A percentile compares a stretch with the other conserved stretches of the same genome.
These are phyloP conservation scores for Beta vulgaris DNA, from an alignment of 148 eudicot genomes.

Conservation along the genomic window DNA sequence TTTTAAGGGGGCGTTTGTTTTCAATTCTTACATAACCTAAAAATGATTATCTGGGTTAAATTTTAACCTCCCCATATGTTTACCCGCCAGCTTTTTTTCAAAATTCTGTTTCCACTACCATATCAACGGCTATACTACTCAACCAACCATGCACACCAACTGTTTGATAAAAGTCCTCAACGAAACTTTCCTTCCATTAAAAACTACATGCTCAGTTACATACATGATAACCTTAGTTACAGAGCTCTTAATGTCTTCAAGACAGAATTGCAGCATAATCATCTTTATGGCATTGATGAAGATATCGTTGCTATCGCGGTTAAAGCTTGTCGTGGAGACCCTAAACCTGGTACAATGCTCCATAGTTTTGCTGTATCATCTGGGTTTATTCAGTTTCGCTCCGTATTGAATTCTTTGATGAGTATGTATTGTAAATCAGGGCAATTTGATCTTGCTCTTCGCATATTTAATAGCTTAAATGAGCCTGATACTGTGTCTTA, in stretches of 20 bases:
- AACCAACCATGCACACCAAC: conserved; percentile 47
- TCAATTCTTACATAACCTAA: no score
- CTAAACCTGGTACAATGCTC: conserved; percentile 47
- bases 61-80: no score
- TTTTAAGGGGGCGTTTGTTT: no score
- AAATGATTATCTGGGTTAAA: no score
- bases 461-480: conserved; percentile 41
- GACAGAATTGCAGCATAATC: conserved; percentile 24
- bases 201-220: conserved; percentile 46
- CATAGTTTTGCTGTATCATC: conserved; percentile 69
- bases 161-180: conserved; percentile 58
- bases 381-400: conserved; percentile 39
- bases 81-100: conserved; percentile 41
- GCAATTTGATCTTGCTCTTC: conserved; percentile 38
- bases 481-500: conserved; percentile 74
- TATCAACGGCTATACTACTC: conserved; percentile 25
- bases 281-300: conserved; percentile 41
- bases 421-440: conserved; percentile 70
- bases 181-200: conserved; percentile 29
- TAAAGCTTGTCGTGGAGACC: conserved; percentile 62
- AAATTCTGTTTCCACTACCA: conserved; percentile 26
- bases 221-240: conserved; percentile 37
- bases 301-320: conserved; percentile 56
- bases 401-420: conserved; percentile 82
- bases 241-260: conserved; percentile 56